Base-by-base conservation (phyloP, 139 green algal species). In the Yamagishiella unicocca region DNA sequence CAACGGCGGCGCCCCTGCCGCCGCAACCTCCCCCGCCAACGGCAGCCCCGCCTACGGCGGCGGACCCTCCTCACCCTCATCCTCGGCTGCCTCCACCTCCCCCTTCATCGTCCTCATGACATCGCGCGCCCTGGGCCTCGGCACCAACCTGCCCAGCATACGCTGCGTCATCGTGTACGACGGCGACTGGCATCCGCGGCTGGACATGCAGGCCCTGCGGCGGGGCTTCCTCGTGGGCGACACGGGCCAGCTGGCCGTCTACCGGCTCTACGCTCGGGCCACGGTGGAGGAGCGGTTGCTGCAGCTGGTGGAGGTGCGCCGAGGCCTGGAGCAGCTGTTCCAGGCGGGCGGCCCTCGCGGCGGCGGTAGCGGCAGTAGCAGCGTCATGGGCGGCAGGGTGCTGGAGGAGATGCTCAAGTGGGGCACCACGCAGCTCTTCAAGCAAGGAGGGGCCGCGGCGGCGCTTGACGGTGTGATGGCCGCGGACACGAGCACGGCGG, bases 171-270 rank as follows among this genome's bases (percentile, higher is more conserved):
- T 98, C 7, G 54, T 98, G 2, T 93, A 93, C 76, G 95, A 98
- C 85, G 92, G 83, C 6, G 95, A 98, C 78, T 97, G 95, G 94
- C 94, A 96, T 67, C 93, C 94, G 0, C 78, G 84, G 12, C 86
- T 92, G 37, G 96, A 97, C 83, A 53, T 95, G 31, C 92, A 95
- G 79, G 92, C 92, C 4, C 83, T 98, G 81, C 84, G 85, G n/a
- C 91, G 93, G 37, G 93, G 91, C 21, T 61, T 78, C 62, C 72
- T 85, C 1, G 38, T 96, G 29, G 94, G 93, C 10, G 79, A 70
- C 35, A 46, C 71, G 25, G 61, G 42, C 22, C 33, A 43, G 55
- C 62, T 87, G 33, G 4, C 83, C 7, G 82, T 89, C 21, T 79
- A 43, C 46, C 64, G 94, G 31, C 79, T 96, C 54, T 91, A 92